These are phyloP conservation scores for Rosa lucieae DNA, from an alignment of 306 rosid species.

Conservation along the genomic window DNA sequence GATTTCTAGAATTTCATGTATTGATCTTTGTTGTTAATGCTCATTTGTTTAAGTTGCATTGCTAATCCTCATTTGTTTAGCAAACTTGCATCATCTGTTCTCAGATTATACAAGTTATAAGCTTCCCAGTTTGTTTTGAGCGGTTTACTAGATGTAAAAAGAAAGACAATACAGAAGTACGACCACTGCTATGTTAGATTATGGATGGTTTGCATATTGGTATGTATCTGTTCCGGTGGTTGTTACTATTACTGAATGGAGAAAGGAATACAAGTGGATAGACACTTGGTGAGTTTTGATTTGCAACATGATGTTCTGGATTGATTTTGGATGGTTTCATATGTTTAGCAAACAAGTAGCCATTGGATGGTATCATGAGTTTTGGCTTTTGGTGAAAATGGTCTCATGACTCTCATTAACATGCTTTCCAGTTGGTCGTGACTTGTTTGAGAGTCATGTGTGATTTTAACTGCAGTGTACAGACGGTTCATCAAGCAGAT, in stretches of 20 bases:
- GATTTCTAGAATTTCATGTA: neutral
- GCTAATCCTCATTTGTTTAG: no score
- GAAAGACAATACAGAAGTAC: neutral
- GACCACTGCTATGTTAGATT: neutral
- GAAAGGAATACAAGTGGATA: neutral
- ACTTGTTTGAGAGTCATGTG: no score
- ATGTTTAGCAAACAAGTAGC: no score
- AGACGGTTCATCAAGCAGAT: no score
- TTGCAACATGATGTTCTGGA: neutral
- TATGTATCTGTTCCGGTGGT: no score
- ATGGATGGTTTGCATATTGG: no score
- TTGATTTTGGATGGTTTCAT: no score
- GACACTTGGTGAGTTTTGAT: neutral
- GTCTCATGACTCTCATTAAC: no score
- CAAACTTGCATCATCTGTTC: neutral
- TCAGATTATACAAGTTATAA: neutral
- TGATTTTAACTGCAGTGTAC: no score
- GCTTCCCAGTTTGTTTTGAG: neutral
- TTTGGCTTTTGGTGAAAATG: no score
- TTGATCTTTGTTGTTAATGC: neutral
- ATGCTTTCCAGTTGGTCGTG: no score
- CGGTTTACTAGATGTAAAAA: neutral
- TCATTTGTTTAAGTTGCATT: neutral
- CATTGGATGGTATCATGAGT: no score
- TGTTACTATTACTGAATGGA: neutral